These are phyloP conservation scores for Penicillium verhagenii DNA, from an alignment of 495 filamentous ascomycete genomes.

Conservation along the genomic window DNA sequence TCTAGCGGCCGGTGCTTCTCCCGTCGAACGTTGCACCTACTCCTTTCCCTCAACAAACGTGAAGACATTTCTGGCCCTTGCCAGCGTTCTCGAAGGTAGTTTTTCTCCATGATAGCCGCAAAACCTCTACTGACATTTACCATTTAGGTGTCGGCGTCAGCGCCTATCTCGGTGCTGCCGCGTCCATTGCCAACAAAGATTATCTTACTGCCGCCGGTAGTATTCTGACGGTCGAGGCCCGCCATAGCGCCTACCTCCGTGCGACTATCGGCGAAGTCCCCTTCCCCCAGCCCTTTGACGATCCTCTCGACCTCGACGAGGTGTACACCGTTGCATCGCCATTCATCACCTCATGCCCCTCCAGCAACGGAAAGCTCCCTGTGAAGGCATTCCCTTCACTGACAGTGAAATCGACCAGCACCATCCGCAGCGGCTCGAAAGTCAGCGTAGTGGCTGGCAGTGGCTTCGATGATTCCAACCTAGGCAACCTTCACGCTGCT, in stretches of 20 bases:
- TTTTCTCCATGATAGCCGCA: not conserved
- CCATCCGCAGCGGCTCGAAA: constrained; percentile 16
- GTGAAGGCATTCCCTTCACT: constrained; percentile 58
- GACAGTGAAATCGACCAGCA: constrained; percentile 10
- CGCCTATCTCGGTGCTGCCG: constrained; percentile 62
- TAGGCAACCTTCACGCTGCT: constrained; percentile 18
- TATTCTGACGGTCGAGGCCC: constrained; percentile 61
- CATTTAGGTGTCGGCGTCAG: constrained; percentile 45
- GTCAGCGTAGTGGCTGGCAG: constrained; percentile 15
- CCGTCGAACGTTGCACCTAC: constrained; percentile 57
- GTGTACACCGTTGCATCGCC: constrained; percentile 60
- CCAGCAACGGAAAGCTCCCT: constrained; percentile 50
- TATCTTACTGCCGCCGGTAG: constrained; percentile 59
- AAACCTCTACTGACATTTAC: not conserved
- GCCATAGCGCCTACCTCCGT: constrained; percentile 60
- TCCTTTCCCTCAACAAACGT: constrained; percentile 50
- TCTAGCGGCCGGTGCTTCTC: constrained; percentile 41
- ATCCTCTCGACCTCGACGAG: constrained; percentile 55
- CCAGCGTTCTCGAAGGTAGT: constrained; percentile 53
- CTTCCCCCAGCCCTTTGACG: constrained; percentile 57
- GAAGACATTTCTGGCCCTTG: constrained; percentile 48
- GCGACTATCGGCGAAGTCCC: constrained; percentile 46
- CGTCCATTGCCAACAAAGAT: constrained; percentile 49
- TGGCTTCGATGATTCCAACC: constrained; percentile 18
- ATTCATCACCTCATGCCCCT: constrained; percentile 60